A percentile compares a stretch with the other conserved stretches of the same genome.
phyloP scores from a whole-genome alignment of 495 filamentous ascomycete species.

The Terfezia claveryi region DNA sequence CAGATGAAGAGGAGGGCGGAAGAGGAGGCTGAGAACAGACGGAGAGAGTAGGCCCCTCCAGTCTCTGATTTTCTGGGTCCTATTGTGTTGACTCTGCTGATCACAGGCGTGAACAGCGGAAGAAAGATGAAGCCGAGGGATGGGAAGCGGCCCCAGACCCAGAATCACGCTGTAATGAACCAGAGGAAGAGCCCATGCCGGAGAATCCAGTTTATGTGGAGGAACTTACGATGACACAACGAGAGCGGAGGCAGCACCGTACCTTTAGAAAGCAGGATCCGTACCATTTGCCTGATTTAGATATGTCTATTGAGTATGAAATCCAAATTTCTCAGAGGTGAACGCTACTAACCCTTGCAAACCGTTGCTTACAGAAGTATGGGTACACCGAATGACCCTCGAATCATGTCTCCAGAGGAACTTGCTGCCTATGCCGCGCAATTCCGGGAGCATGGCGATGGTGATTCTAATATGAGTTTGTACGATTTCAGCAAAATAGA shows the following conservation, averaged over 20 bases:
- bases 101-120: not conserved
- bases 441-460: conserved; percentile 58
- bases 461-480: conserved; percentile 54
- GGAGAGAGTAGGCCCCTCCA: conserved; percentile 25
- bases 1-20: conserved; percentile 80
- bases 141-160: not conserved
- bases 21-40: conserved; percentile 45
- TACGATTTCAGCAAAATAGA: conserved; percentile 98
- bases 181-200: conserved; percentile 43
- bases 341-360: not conserved
- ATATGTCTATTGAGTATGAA: conserved; percentile 35
- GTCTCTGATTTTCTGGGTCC: not conserved
- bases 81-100: not conserved
- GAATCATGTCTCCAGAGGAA: conserved; percentile 86
- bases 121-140: not conserved
- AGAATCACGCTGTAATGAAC: conserved; percentile 16
- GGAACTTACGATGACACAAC: conserved; percentile 57
- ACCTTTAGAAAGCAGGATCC: conserved; percentile 77
- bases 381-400: conserved; percentile 74
- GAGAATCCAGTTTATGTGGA: conserved; percentile 71
- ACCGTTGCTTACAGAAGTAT: conserved; percentile 29
- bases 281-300: conserved; percentile 78
- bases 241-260: conserved; percentile 50
- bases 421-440: conserved; percentile 79
- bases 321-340: not conserved